Base-by-base conservation (phyloP, 441 rosid genomes). In the Croton laevigatus region DNA sequence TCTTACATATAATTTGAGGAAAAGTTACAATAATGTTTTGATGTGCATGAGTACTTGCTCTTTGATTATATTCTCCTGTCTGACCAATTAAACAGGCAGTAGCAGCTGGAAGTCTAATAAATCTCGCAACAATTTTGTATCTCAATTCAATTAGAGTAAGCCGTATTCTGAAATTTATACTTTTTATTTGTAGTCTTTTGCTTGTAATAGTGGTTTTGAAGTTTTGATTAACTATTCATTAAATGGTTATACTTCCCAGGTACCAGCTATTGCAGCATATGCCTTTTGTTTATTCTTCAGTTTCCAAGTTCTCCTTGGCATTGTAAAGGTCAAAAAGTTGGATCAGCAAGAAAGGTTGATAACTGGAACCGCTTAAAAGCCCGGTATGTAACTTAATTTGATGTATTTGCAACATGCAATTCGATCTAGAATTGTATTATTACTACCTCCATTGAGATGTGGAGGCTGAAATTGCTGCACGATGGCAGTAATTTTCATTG, bases 41-140 rank as follows among this genome's bases (percentile, higher is more conserved):
- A 19, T 34, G 23, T 68, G 40, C 40, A 37, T 12, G 65, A 40
- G 38, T 67, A 13, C 40, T 62, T 48, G 27, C n/a, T 54, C 38
- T 4, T 14, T 66, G 58, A 19, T 76, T 66, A 51, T 66, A 16
- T 71, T 38, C 59, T 54, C 73, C 32, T 9, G 10, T 60, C 62
- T 77, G 23, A 66, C 60, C 62, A 17, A 68, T 80, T 77, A 63
- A 27, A 80, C 91, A 94, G 97, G 91, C 91, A 34, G 96, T 95
- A 59, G 99, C 92, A 73, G 93, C 94, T 75, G 98, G 97, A 82
- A 92, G 98, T 82, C 80, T 92, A 79, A 76, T 95, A 71, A 95
- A 95, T 81, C 92, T 95, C 6, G 99, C 91, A 70, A 95, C 99
- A 72, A 85, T 92, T 81, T 84, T 95, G 82, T 88, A 86, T 84